phyloP scores from a whole-genome alignment of 345 rosid species.

The Arabidopsis arenosa region DNA sequence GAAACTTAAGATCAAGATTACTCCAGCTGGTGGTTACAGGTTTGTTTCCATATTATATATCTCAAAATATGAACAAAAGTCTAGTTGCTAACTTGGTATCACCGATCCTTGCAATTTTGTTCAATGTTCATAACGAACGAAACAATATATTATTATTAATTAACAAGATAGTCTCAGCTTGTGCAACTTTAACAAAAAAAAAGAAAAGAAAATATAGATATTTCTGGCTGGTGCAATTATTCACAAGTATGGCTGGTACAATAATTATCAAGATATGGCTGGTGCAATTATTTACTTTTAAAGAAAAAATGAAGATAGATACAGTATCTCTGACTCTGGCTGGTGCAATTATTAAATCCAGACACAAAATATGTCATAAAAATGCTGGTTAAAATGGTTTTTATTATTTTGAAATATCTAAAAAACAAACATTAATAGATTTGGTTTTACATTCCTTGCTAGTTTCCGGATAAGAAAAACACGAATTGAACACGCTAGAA shows the following conservation, averaged over 20 bases:
- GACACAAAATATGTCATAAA: no score
- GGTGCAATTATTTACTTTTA: no score
- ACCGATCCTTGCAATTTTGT: not conserved
- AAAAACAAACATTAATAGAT: no score
- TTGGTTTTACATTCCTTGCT: no score
- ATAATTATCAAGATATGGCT: no score
- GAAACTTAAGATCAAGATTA: constrained; percentile 68
- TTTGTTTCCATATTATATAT: constrained; percentile 21
- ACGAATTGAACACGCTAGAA: not conserved
- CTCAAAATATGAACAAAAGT: not conserved
- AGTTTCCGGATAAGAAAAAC: no score
- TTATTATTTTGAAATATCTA: no score
- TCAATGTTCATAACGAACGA: not conserved
- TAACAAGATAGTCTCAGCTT: not conserved
- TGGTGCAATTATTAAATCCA: no score
- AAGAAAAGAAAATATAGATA: no score
- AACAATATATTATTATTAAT: not conserved
- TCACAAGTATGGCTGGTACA: not conserved
- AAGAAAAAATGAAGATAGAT: no score
- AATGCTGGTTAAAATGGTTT: no score
- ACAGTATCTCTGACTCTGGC: no score
- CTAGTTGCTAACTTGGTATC: not conserved
- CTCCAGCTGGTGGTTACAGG: constrained; percentile 79
- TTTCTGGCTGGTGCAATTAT: not conserved
- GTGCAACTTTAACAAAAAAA: not conserved